Conservation (phyloP, 176 grass and related monocot genomes). For the Oryza australiensis region DNA sequence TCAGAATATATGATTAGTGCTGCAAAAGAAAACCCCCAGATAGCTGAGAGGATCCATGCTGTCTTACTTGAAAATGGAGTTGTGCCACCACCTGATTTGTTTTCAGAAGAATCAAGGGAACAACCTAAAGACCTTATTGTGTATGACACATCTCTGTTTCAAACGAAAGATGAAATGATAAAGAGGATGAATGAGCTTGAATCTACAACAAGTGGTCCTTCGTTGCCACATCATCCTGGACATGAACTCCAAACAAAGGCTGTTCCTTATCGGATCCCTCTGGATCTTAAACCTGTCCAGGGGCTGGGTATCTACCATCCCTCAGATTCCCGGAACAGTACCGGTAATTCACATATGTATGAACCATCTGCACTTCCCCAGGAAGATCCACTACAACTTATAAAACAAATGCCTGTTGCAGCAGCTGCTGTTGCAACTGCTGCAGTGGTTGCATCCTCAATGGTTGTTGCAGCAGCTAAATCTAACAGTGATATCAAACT, state of each 20-base stretch:
- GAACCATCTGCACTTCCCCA: constrained; percentile 38
- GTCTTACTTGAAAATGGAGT: constrained; percentile 98
- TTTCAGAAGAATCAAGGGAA: constrained; percentile 76
- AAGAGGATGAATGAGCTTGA: constrained; percentile 55
- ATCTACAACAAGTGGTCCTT: constrained; percentile 49
- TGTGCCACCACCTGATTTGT: constrained; percentile 82
- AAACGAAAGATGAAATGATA: constrained; percentile 66
- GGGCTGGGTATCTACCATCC: constrained; percentile 48
- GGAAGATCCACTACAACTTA: constrained; percentile 48
- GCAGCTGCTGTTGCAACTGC: constrained; percentile 97
- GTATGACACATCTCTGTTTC: constrained; percentile 55
- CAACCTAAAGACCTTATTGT: constrained; percentile 66
- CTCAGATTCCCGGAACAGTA: constrained; percentile 23
- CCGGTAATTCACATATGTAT: constrained; percentile 9
- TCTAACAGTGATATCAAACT: constrained; percentile 80
- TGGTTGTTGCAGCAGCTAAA: constrained; percentile 93
- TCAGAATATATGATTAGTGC: constrained; percentile 99
- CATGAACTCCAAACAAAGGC: constrained; percentile 43
- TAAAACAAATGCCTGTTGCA: constrained; percentile 80
- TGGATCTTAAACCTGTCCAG: constrained; percentile 61
- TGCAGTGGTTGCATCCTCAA: constrained; percentile 94
- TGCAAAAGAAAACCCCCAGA: constrained; percentile 91
- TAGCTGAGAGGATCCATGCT: constrained; percentile 96
- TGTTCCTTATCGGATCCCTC: constrained; percentile 40
- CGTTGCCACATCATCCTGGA: constrained; percentile 44